Percentiles rank a stretch among this genome's conserved stretches.
phyloP scores from a whole-genome alignment of 2,329 filamentous ascomycete genomes.

The Cordyceps cicadae region DNA sequence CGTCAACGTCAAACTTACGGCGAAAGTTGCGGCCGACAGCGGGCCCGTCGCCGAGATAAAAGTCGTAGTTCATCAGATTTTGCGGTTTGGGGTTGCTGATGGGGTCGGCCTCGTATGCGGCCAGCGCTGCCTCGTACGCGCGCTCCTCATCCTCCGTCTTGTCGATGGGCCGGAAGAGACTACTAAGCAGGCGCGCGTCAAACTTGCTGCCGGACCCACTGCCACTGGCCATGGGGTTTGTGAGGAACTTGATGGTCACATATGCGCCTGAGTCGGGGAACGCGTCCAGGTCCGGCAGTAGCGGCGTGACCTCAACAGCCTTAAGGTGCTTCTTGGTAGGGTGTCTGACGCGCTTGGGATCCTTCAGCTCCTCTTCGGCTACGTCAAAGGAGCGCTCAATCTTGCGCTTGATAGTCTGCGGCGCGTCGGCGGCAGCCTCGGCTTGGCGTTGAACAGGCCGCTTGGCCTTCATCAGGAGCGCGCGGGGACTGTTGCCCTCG shows the following conservation, averaged over 20 bases:
- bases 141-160: slow-evolving; percentile 46
- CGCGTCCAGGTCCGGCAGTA: slow-evolving; percentile 59
- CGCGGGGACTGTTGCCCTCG: slow-evolving; percentile 36
- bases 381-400: slow-evolving; percentile 54
- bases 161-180: slow-evolving; percentile 53
- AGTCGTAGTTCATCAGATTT: slow-evolving; percentile 57
- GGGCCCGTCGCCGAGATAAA: slow-evolving; percentile 48
- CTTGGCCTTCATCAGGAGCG: slow-evolving; percentile 26
- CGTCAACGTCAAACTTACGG: slow-evolving; percentile 50
- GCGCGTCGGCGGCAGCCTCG: slow-evolving; percentile 51
- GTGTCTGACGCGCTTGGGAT: slow-evolving; percentile 46
- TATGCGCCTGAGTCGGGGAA: slow-evolving; percentile 64
- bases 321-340: slow-evolving; percentile 50
- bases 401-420: slow-evolving; percentile 59
- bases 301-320: slow-evolving; percentile 50
- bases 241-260: slow-evolving; percentile 60
- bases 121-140: slow-evolving; percentile 40
- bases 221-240: slow-evolving; percentile 49
- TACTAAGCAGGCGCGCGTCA: slow-evolving; percentile 53
- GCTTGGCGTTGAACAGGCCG: slow-evolving; percentile 40
- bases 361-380: slow-evolving; percentile 45
- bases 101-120: slow-evolving; percentile 50
- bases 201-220: slow-evolving; percentile 34
- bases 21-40: slow-evolving; percentile 47
- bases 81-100: slow-evolving; percentile 46